A percentile compares a stretch with the other conserved stretches of the same genome.
phyloP scores from a whole-genome alignment of 1,284 basidiomycete species.

The Inonotus hispidus region DNA sequence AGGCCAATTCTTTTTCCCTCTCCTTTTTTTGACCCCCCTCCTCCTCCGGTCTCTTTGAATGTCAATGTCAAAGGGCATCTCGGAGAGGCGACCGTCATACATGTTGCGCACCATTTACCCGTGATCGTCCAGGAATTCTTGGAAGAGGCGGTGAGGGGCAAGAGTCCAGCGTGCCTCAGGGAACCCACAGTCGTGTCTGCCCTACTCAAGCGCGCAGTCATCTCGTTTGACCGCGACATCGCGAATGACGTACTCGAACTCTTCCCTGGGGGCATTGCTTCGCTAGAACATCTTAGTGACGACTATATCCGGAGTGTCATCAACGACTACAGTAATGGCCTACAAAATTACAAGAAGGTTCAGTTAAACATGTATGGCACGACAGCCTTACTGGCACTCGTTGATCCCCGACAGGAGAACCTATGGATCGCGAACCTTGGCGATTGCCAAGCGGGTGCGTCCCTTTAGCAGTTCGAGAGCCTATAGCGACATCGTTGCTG shows the following conservation, averaged over 20 bases:
- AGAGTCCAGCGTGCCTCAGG: conserved; percentile 31
- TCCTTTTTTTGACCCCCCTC: not conserved
- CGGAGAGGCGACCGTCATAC: conserved; percentile 38
- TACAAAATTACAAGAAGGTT: conserved; percentile 29
- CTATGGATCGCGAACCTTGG: conserved; percentile 36
- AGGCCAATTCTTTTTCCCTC: not conserved
- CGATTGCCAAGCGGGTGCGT: conserved; percentile 34
- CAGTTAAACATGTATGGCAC: conserved; percentile 33
- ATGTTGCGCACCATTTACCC: conserved; percentile 60
- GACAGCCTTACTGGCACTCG: conserved; percentile 31
- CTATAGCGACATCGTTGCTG: not conserved
- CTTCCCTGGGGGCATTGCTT: conserved; percentile 27
- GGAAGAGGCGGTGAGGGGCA: conserved; percentile 30
- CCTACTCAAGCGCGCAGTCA: conserved; percentile 49
- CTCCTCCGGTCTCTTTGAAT: no score
- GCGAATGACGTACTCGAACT: conserved; percentile 27
- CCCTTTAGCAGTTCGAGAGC: not conserved
- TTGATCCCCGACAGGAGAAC: conserved; percentile 28
- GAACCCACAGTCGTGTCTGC: conserved; percentile 40
- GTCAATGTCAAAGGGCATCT: conserved; percentile 18
- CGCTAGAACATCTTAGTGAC: conserved; percentile 28
- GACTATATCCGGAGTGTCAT: conserved; percentile 35
- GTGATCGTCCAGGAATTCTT: conserved; percentile 59
- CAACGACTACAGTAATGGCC: conserved; percentile 26
- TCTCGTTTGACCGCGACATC: conserved; percentile 41